Evolutionary conservation across 352 stramenopile species (phyloP), one percentile per base, ranked within the genome.

Genomic region (Phytophthora pinifolia): DNA sequence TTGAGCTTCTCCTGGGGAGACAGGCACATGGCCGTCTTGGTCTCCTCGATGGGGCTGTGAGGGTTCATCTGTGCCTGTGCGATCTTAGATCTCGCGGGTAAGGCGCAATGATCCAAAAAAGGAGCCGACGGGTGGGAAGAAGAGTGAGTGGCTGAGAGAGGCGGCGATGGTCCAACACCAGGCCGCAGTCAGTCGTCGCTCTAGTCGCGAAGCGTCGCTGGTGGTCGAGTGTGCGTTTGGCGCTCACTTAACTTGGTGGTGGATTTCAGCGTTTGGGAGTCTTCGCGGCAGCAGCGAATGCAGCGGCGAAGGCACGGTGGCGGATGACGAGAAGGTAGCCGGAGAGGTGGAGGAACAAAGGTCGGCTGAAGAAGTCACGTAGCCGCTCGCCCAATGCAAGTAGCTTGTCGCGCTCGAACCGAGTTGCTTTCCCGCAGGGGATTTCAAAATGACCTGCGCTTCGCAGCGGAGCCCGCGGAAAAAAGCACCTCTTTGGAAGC

Each of bases 1-100:
- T 79, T 77, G 47, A 84, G 60, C 47, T 88, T 89, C 37, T 89
- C 79, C 34, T 89, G 79, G 12, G 76, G 79, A 5, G 79, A 89
- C 38, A 89, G 46, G 31, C 79, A 86, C 72, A 83, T 86, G 47
- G 61, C 36, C n/a, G 61, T 20, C 67, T 86, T 85, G 46, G 38
- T 65, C 20, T 83, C 72, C 18, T 85, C 71, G 15, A 74, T 61
- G 17, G 66, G 58, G 29, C 64, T 72, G 27, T 63, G 43, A 4
- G 42, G 43, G 25, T 65, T 68, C 67, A 69, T 68, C 32, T 62
- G 39, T 54, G 27, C 13, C 20, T 35, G 34, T 38, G 50, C 55
- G 62, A 66, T 70, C 55, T 69, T 69, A 25, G 20, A 25, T 25
- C 20, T 25, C 20, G 63, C n/a, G n/a, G n/a, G n/a, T n/a, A n/a